These are phyloP conservation scores for Laguncularia racemosa DNA, from an alignment of 345 rosid species.

Conservation along the genomic window DNA sequence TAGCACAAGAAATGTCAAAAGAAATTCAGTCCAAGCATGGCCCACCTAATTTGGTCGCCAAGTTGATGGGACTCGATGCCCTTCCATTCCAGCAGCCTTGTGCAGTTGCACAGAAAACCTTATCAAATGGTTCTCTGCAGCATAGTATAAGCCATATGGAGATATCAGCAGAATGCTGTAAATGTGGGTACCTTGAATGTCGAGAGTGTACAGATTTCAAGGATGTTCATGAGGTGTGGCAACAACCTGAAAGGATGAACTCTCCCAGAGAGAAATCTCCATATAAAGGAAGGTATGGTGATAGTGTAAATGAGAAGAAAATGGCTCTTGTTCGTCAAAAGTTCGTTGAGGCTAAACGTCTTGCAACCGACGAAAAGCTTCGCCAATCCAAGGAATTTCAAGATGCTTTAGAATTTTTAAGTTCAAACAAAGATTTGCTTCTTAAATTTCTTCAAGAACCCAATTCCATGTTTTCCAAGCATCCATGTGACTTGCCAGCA, in stretches of 20 bases:
- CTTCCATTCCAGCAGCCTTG: slow-evolving; percentile 51
- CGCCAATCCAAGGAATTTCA: slow-evolving; percentile 75
- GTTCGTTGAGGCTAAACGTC: slow-evolving; percentile 73
- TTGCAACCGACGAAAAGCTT: slow-evolving; percentile 68
- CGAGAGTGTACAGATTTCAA: slow-evolving; percentile 36
- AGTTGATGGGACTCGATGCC: slow-evolving; percentile 95
- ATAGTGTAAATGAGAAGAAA: slow-evolving; percentile 30
- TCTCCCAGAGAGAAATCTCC: slow-evolving; percentile 37
- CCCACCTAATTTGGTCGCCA: slow-evolving; percentile 78
- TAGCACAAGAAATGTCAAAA: slow-evolving; percentile 80
- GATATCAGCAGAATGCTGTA: slow-evolving; percentile 33
- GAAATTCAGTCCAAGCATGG: slow-evolving; percentile 49
- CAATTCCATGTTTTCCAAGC: slow-evolving; percentile 55
- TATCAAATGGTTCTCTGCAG: slow-evolving; percentile 41
- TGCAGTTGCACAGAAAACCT: slow-evolving; percentile 40
- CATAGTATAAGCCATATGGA: slow-evolving; percentile 48
- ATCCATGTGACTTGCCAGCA: slow-evolving; percentile 40
- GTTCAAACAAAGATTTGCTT: slow-evolving; percentile 65
- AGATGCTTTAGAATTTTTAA: slow-evolving; percentile 74
- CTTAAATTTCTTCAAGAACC: slow-evolving; percentile 74
- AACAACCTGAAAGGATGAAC: slow-evolving; percentile 34
- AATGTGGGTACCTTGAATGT: slow-evolving; percentile 26
- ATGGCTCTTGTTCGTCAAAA: slow-evolving; percentile 80
- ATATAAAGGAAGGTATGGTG: slow-evolving; percentile 33
- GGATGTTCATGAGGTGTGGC: slow-evolving; percentile 67